Conservation (phyloP, 495 filamentous ascomycete species). For the Astrothelium subdiscretum region DNA sequence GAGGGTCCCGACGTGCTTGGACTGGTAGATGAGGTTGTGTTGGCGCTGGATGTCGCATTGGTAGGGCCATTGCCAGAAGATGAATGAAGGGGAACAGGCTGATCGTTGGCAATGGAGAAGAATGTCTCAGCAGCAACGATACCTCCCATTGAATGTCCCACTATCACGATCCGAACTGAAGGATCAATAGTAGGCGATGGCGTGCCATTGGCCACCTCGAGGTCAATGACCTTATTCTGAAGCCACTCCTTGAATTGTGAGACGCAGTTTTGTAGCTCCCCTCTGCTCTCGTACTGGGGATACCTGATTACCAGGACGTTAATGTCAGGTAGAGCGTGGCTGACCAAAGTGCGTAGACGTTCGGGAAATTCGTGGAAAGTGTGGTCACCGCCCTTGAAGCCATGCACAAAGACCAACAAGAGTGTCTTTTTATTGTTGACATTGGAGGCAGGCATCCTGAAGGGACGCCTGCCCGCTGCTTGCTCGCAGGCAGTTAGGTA, state of each 20-base stretch:
- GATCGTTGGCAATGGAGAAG: slow-evolving; percentile 55
- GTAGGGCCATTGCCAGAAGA: slow-evolving; percentile 16
- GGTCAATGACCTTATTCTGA: slow-evolving; percentile 80
- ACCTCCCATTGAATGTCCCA: slow-evolving; percentile 95
- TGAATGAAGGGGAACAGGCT: slow-evolving; percentile 41
- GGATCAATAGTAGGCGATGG: slow-evolving; percentile 82
- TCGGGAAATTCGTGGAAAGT: slow-evolving; percentile 74
- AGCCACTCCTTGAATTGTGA: slow-evolving; percentile 82
- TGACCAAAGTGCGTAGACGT: slow-evolving; percentile 58
- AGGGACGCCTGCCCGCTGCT: neutral
- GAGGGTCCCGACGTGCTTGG: neutral
- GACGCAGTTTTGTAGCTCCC: slow-evolving; percentile 74
- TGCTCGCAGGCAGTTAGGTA: neutral
- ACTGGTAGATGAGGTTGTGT: neutral
- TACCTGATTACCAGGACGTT: slow-evolving; percentile 62
- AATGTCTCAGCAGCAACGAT: slow-evolving; percentile 88
- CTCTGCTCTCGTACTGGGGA: slow-evolving; percentile 84
- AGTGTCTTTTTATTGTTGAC: slow-evolving; percentile 75
- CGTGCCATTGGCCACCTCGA: slow-evolving; percentile 75
- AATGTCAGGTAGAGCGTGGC: slow-evolving; percentile 61
- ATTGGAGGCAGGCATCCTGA: neutral
- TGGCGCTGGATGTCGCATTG: slow-evolving; percentile 1
- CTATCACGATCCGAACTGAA: slow-evolving; percentile 67
- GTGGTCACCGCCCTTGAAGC: slow-evolving; percentile 90
- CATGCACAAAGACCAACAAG: slow-evolving; percentile 87